Base-by-base conservation (phyloP, 2,329 filamentous ascomycete species). In the Pseudogymnoascus sp. region DNA sequence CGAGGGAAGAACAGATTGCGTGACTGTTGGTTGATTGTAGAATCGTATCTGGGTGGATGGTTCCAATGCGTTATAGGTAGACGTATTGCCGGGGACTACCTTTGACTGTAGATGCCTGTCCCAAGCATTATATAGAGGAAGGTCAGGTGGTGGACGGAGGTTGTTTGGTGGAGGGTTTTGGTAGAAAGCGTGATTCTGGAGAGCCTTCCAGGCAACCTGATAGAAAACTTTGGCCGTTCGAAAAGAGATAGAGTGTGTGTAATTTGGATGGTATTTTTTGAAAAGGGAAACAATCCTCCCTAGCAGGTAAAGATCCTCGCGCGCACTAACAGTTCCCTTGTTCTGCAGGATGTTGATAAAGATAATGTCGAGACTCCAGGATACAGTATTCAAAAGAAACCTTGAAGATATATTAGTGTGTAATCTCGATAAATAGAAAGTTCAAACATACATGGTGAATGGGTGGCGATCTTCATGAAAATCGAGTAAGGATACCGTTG, bases 271-370 rank as follows among this genome's bases (percentile, higher is more conserved):
- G 37, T 63, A 61, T 22, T 50, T 57, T 36, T 65, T 60, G 50
- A 60, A 65, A 37, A 62, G 38, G 38, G 38, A 41, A 20, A 41
- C 6, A 41, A 41, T 41, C 38, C 38, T 41, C 11, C 38, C 38
- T 5, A 63, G 7, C 35, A 65, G 11, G 11, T 43, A 58, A 16
- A 65, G 60, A 50, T 63, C 63, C 25, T 62, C 58, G 5, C 60
- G 20, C n/a, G 61, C 58, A 33, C 59, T 57, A 14, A 61, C 30
- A 41, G 59, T 63, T 5, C 50, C 22, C 50, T 65, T 65, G 30
- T 65, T 65, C 18, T 65, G 63, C 5, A 65, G 41, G 20, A 65
- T 65, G 38, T 63, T 63, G 54, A 65, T 62, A 28, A 65, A 65
- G 6, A 65, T 57, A 30, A 65, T 63, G 60, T 65, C 63, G 11